Base-by-base conservation (phyloP, 139 green algal genomes). In the Gonium pectorale region DNA sequence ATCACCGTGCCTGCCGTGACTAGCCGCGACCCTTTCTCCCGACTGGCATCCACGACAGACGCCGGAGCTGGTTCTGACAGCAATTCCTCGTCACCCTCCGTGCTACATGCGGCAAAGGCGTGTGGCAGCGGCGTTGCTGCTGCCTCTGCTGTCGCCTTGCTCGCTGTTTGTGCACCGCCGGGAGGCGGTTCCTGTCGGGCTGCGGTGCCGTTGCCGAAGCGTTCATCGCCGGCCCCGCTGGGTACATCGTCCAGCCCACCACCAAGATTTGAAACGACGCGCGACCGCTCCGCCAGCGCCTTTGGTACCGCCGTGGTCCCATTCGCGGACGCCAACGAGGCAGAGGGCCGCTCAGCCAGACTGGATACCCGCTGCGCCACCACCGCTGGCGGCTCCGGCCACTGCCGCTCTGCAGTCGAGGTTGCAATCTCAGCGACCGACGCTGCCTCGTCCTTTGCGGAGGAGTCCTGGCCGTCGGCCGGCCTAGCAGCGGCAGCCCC, bases 1-100 rank as follows among this genome's bases (percentile, higher is more conserved):
- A 85, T 77, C 26, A 85, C 8, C 9, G 79, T 68, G 64, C 79
- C 79, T 5, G 79, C 79, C 6, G 79, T 64, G 27, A 43, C 79
- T n/a, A 77, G 9, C 19, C 49, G 46, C 4, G 46, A 13, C 5
- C 64, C 64, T 9, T 27, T 33, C 44, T 85, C 79, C 24, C n/a
- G 67, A 17, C 64, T 77, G 15, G 79, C 79, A 38, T 85, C 62
- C n/a, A 63, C 67, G 17, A 85, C 64, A 17, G 35, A 59, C 31
- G 63, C 35, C 4, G 79, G 35, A 27, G 64, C 17, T 4, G 79
- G 79, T 5, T 44, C 41, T 7, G 64, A 6, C 0, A 85, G n/a
- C 44, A 52, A 29, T 9, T 49, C 46, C 44, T 85, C 79, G 29
- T 85, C 79, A 5, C 79, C 79, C 46, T 85, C 79, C 8, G 79